Conservation (phyloP, 2,329 filamentous ascomycete species). For the Thelonectria olida region DNA sequence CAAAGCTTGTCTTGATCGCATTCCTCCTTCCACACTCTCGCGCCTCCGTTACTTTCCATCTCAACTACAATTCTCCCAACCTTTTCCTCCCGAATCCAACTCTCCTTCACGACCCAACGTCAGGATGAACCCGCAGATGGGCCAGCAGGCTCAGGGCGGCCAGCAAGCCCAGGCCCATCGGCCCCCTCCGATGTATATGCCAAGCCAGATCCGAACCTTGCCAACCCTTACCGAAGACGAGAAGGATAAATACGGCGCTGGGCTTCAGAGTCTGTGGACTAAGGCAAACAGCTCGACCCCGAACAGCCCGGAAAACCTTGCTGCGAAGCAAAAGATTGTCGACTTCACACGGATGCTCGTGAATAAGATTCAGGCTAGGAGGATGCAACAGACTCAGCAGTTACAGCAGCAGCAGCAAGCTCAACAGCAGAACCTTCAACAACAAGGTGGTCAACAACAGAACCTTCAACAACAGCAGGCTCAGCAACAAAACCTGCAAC, state of each 20-base stretch:
- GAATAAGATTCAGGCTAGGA: conserved; percentile 57
- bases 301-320: conserved; percentile 58
- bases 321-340: conserved; percentile 65
- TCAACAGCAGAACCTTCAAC: conserved; percentile 45
- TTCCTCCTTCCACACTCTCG: background rate
- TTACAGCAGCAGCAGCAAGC: conserved; percentile 38
- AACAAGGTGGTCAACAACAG: conserved; percentile 41
- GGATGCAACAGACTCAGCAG: conserved; percentile 45
- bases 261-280: conserved; percentile 63
- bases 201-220: conserved; percentile 61
- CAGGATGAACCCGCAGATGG: conserved; percentile 39
- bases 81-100: background rate
- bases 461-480: background rate
- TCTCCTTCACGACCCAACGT: background rate
- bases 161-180: conserved; percentile 38
- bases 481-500: conserved; percentile 34
- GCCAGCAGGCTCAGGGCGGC: conserved; percentile 36
- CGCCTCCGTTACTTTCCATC: background rate
- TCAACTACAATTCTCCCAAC: background rate
- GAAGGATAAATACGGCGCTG: conserved; percentile 66
- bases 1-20: no score
- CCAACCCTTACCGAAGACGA: conserved; percentile 63
- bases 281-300: conserved; percentile 58
- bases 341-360: conserved; percentile 69
- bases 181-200: conserved; percentile 56